Evolutionary conservation across 352 stramenopile species (phyloP), one percentile per base, ranked within the genome.

Genomic region (Pythium dissimile): DNA sequence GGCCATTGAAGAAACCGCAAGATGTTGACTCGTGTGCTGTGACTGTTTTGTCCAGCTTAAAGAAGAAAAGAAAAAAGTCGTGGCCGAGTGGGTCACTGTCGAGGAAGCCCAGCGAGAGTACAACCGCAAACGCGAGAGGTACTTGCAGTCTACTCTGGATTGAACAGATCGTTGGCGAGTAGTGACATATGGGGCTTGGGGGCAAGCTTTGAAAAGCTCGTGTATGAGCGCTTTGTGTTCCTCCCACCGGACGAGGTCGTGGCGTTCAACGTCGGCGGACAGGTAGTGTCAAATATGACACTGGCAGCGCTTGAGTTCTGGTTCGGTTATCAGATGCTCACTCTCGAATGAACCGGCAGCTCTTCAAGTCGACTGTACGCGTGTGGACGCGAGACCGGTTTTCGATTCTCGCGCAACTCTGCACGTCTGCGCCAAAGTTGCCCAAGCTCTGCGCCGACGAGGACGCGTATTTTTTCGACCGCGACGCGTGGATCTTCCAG

Each of bases 341-440:
- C 16, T 46, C 15, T 28, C 21, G 30, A 6, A 28, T 13, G 47
- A n/a, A n/a, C 2, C 24, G 26, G 20, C 42, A 90, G 81, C 48
- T 92, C 31, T 89, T 84, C 69, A 84, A 78, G 47, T 85, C 77
- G 24, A 92, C 77, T 0, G 76, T 90, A 21, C 80, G 78, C 18
- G 62, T 89, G 44, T 92, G 79, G 79, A 83, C 77, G 23, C 77
- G 82, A 24, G 79, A 92, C 54, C 75, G 80, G 6, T 92, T 92
- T 52, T 92, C 80, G 2, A 84, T 92, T 57, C 68, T 92, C n/a
- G 82, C 82, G 42, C 82, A 92, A 39, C 68, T 92, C 24, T 92
- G 82, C 63, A 89, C 82, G 34, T 80, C 66, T 2, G 71, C 69
- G 32, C 74, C 79, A 6, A 85, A 83, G 66, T 69, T 92, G 2